Evolutionary conservation across 2,329 filamentous ascomycete genomes (phyloP).

Genomic region (Paecilomyces formosus): DNA sequence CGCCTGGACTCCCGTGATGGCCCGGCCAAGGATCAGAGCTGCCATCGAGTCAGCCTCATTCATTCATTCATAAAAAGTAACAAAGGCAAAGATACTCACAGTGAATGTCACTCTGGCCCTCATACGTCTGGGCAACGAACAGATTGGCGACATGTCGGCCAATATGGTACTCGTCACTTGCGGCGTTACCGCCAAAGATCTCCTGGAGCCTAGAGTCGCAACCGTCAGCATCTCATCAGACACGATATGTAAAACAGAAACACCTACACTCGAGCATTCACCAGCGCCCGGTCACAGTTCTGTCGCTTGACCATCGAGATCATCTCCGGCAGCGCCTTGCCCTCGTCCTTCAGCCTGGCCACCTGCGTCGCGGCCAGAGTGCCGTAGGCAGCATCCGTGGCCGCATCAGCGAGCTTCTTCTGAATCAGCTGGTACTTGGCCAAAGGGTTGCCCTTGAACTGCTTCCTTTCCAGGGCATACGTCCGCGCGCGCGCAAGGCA

Average conservation of each 20-base stretch:
- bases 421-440: conserved; percentile 96
- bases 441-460: conserved; percentile 92
- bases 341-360: conserved; percentile 84
- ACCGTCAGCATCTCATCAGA: neutral
- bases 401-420: conserved; percentile 92
- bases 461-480: conserved; percentile 87
- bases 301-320: conserved; percentile 94
- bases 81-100: conserved; percentile 51
- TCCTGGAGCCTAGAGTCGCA: conserved; percentile 63
- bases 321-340: conserved; percentile 87
- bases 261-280: conserved; percentile 60
- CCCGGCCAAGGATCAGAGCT: conserved; percentile 63
- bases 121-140: conserved; percentile 96
- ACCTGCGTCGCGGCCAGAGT: conserved; percentile 88
- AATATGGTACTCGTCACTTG: conserved; percentile 93
- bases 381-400: conserved; percentile 84
- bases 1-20: conserved; percentile 69
- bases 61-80: neutral
- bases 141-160: conserved; percentile 91
- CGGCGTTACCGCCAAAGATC: conserved; percentile 96
- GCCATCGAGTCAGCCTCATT: conserved; percentile 5
- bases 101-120: conserved; percentile 97
- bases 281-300: conserved; percentile 86
- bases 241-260: neutral
- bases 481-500: conserved; percentile 71